Conservation (phyloP, 805 yeast species). For the Yarrowia divulgata region DNA sequence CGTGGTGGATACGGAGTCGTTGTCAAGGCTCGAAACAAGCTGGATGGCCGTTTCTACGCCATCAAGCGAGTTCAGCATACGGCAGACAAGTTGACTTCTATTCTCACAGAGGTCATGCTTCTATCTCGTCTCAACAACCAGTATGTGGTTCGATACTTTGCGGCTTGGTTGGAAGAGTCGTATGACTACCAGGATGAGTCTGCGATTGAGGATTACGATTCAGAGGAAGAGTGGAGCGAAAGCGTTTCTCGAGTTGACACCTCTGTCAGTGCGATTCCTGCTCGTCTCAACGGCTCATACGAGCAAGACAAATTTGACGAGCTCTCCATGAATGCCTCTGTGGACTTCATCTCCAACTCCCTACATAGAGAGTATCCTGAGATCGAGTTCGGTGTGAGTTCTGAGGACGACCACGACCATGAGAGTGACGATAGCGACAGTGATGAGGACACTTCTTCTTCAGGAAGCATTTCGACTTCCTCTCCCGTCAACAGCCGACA, state of each 20-base stretch:
- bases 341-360: slow-evolving; percentile 47
- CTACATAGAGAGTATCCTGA: slow-evolving; percentile 44
- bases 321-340: slow-evolving; percentile 42
- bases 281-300: slow-evolving; percentile 13
- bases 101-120: slow-evolving; percentile 89
- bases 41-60: slow-evolving; percentile 96
- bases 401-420: slow-evolving; percentile 41
- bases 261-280: slow-evolving; percentile 19
- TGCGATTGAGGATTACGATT: slow-evolving; percentile 48
- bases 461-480: slow-evolving; percentile 1
- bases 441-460: slow-evolving; percentile 26
- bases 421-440: slow-evolving; percentile 33
- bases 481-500: slow-evolving; percentile 6
- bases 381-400: slow-evolving; percentile 45
- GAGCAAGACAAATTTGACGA: slow-evolving; percentile 36
- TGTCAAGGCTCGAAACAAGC: slow-evolving; percentile 90
- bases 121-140: slow-evolving; percentile 92
- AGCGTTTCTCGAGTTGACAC: slow-evolving; percentile 31
- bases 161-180: slow-evolving; percentile 95
- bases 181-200: slow-evolving; percentile 50
- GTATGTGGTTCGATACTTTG: slow-evolving; percentile 93
- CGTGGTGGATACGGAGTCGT: slow-evolving; percentile 98
- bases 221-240: slow-evolving; percentile 42
- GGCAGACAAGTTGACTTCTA: slow-evolving; percentile 77
- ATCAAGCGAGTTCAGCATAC: slow-evolving; percentile 88